phyloP scores from a whole-genome alignment of 2,329 filamentous ascomycete species.

The Microdochium paspali region DNA sequence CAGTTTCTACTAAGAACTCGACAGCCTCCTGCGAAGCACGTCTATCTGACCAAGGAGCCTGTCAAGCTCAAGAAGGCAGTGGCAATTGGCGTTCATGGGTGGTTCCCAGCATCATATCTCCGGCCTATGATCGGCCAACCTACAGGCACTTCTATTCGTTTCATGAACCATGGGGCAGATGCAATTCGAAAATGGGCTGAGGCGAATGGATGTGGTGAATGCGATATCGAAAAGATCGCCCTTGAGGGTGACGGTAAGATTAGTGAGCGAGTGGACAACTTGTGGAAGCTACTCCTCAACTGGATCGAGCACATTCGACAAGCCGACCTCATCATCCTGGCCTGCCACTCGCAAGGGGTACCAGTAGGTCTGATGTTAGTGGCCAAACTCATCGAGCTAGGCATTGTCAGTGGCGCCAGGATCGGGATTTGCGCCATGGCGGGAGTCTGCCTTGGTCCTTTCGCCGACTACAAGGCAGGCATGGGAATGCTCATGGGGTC shows the following conservation, averaged over 20 bases:
- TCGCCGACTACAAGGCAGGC: slow-evolving; percentile 81
- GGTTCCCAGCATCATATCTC: slow-evolving; percentile 80
- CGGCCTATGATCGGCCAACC: slow-evolving; percentile 91
- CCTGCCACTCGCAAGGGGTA: slow-evolving; percentile 91
- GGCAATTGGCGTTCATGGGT: slow-evolving; percentile 88
- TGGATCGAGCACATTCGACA: slow-evolving; percentile 85
- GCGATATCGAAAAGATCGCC: slow-evolving; percentile 85
- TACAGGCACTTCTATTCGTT: slow-evolving; percentile 88
- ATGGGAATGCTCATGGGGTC: slow-evolving; percentile 81
- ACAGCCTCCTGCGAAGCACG: slow-evolving; percentile 54
- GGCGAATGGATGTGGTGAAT: slow-evolving; percentile 60
- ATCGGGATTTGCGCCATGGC: slow-evolving; percentile 83
- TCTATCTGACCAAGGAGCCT: slow-evolving; percentile 59
- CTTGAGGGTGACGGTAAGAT: slow-evolving; percentile 94
- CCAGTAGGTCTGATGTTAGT: slow-evolving; percentile 89
- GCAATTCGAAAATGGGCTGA: slow-evolving; percentile 79
- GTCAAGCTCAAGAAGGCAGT: slow-evolving; percentile 76
- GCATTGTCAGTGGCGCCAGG: slow-evolving; percentile 65
- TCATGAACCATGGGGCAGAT: slow-evolving; percentile 77
- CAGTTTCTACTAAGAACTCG: slow-evolving; percentile 46
- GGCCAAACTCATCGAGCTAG: slow-evolving; percentile 84
- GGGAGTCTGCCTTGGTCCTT: slow-evolving; percentile 87
- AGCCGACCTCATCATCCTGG: slow-evolving; percentile 85
- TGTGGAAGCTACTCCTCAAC: slow-evolving; percentile 91
- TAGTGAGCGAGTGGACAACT: slow-evolving; percentile 74